phyloP scores from a whole-genome alignment of 176 grass and related monocot species.

The barley (Hordeum vulgare) region MorexV3_pseudomolecules_assembly NC_058522.1:554748193-554748692 shows the following conservation, averaged over 20 bases:
- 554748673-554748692: slow-evolving; percentile 30
- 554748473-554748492: neutral
- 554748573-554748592: neutral
- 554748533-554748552: slow-evolving; percentile 24
- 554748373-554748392: slow-evolving; percentile 26
- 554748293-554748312: too few relatives aligned
- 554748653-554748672: slow-evolving; percentile 23
- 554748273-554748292: too few relatives aligned
- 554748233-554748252: slow-evolving; percentile 8
- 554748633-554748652: neutral
- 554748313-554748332: too few relatives aligned
- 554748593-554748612: too few relatives aligned
- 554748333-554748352: slow-evolving; percentile 22
- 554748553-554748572: slow-evolving; percentile 25
- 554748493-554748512: slow-evolving; percentile 8
- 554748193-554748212: neutral
- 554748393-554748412: slow-evolving; percentile 13
- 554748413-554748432: slow-evolving; percentile 38
- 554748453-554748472: slow-evolving; percentile 27
- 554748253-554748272: too few relatives aligned
- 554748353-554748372: slow-evolving; percentile 23
- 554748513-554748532: slow-evolving; percentile 40
- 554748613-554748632: too few relatives aligned
- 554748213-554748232: neutral
- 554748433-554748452: slow-evolving; percentile 22